Percentiles rank a stretch among this genome's conserved stretches.
Conservation (phyloP, 2,329 filamentous ascomycete species). For the Mollisiaceae sp. region DNA sequence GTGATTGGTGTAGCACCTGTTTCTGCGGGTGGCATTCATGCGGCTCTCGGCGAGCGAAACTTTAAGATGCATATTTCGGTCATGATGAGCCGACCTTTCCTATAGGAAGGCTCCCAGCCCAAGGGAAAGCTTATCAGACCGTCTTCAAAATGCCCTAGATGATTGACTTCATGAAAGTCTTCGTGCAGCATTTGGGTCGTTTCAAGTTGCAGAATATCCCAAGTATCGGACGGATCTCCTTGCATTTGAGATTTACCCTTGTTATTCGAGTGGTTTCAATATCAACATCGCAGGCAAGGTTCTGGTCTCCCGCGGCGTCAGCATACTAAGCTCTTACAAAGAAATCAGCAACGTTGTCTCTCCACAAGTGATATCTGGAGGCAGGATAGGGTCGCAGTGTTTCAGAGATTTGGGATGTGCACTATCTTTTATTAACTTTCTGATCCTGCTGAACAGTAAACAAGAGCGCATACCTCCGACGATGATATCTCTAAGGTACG, state of each 20-base stretch:
- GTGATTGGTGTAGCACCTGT: neutral
- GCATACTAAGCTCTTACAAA: neutral
- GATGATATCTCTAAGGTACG: neutral
- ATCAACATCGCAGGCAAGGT: neutral
- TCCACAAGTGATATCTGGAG: neutral
- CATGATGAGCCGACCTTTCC: neutral
- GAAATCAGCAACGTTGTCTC: neutral
- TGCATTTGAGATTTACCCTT: neutral
- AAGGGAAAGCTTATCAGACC: neutral
- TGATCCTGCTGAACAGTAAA: too few relatives aligned
- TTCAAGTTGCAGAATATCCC: neutral
- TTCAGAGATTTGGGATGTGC: too few relatives aligned
- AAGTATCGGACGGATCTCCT: neutral
- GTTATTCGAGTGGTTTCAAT: neutral
- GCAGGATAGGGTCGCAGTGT: too few relatives aligned
- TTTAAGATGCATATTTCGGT: neutral
- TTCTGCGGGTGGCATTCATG: neutral
- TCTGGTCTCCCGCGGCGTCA: neutral
- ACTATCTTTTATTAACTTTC: too few relatives aligned
- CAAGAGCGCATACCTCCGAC: too few relatives aligned
- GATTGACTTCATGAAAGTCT: neutral
- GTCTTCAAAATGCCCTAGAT: neutral
- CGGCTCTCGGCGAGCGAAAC: slow-evolving; percentile 4
- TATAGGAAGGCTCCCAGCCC: neutral
- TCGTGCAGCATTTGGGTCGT: neutral